A percentile compares a stretch with the other conserved stretches of the same genome.
phyloP scores from a whole-genome alignment of 768 basidiomycete species.

The Trametes villosa region DNA sequence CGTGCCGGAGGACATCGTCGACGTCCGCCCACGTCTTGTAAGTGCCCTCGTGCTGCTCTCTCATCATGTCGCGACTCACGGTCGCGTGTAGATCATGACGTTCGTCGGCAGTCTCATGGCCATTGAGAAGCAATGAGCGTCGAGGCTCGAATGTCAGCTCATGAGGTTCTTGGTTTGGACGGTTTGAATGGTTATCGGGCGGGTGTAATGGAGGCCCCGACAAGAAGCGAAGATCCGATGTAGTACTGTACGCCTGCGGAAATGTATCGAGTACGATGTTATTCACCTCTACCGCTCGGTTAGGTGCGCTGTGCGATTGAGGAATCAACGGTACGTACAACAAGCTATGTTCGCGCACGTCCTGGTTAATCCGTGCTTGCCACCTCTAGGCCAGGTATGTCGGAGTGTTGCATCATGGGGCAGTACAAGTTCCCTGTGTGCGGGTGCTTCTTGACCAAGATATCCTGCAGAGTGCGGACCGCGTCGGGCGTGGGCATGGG shows the following conservation, averaged over 20 bases:
- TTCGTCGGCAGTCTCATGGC: constrained; percentile 93
- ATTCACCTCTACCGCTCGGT: not conserved
- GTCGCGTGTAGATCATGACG: constrained; percentile 73
- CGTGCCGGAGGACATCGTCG: constrained; percentile 96
- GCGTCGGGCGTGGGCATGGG: constrained; percentile 18
- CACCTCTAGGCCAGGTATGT: too few species aligned
- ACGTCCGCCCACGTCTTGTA: constrained; percentile 88
- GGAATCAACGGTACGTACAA: too few species aligned
- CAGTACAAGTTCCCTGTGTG: too few species aligned
- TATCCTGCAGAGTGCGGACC: too few species aligned
- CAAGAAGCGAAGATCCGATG: constrained; percentile 13
- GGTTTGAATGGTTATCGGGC: constrained; percentile 4
- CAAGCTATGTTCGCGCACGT: too few species aligned
- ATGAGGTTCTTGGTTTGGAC: constrained; percentile 4
- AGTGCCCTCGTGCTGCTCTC: constrained; percentile 35
- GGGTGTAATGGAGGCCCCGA: constrained; percentile 6
- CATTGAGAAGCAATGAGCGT: constrained; percentile 21
- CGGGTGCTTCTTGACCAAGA: too few species aligned
- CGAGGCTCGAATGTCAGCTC: not conserved
- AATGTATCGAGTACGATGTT: constrained; percentile 16
- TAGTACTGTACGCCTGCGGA: constrained; percentile 17
- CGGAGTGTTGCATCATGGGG: not conserved
- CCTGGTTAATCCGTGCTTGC: too few species aligned
- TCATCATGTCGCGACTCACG: not conserved
- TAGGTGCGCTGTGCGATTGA: too few species aligned